Percentiles rank a stretch among this genome's conserved stretches.
Conservation (phyloP, 257 asterid genomes). For the Nicotiana sylvestris region DNA sequence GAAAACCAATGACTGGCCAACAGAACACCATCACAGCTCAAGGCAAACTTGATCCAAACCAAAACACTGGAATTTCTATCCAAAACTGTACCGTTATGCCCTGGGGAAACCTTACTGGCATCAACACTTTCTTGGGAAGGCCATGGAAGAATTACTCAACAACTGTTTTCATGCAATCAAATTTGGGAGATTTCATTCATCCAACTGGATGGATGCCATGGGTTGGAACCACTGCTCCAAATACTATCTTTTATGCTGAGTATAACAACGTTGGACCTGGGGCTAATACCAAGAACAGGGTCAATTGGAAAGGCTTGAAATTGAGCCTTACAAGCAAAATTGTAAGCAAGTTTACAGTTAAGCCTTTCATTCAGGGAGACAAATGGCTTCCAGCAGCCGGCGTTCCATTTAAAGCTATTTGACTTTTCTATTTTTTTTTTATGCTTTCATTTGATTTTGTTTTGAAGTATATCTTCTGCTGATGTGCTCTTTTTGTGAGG, state of each 20-base stretch:
- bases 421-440: not conserved
- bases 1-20: constrained; percentile 35
- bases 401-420: constrained; percentile 36
- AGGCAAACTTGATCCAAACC: constrained; percentile 44
- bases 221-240: constrained; percentile 67
- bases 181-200: constrained; percentile 42
- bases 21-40: constrained; percentile 47
- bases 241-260: constrained; percentile 71
- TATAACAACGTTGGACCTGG: constrained; percentile 58
- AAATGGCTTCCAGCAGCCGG: constrained; percentile 59
- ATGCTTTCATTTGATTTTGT: not conserved
- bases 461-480: not conserved
- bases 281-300: constrained; percentile 59
- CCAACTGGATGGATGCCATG: constrained; percentile 87
- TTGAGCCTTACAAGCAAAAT: constrained; percentile 40
- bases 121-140: constrained; percentile 57
- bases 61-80: constrained; percentile 66
- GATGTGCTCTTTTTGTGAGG: not conserved
- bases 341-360: constrained; percentile 54
- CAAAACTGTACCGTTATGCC: constrained; percentile 67
- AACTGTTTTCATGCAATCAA: constrained; percentile 41
- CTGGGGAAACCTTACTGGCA: constrained; percentile 47
- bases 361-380: constrained; percentile 45
- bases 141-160: constrained; percentile 91
- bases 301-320: constrained; percentile 71